Conservation (phyloP, 2,329 filamentous ascomycete genomes). For the Teratosphaeria pseudoeucalypti region DNA sequence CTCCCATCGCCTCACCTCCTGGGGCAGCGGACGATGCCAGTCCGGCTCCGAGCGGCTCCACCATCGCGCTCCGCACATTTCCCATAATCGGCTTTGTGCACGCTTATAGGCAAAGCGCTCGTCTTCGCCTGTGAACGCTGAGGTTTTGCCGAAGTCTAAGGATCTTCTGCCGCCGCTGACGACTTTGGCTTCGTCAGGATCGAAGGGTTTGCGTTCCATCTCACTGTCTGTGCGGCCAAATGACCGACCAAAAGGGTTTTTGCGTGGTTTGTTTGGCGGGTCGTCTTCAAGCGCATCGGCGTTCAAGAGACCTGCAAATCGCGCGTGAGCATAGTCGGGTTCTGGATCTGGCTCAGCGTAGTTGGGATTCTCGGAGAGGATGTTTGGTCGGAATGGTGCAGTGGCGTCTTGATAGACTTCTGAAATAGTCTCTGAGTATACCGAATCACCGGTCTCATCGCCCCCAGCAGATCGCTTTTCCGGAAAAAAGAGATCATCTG, state of each 20-base stretch:
- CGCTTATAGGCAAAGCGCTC: constrained; percentile 73
- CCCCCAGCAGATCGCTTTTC: constrained; percentile 5
- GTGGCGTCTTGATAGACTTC: constrained; percentile 72
- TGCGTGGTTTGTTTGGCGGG: constrained; percentile 32
- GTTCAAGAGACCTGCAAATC: constrained; percentile 28
- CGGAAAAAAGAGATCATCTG: constrained; percentile 70
- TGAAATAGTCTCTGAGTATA: constrained; percentile 55
- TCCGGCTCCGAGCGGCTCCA: constrained; percentile 49
- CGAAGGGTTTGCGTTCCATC: constrained; percentile 24
- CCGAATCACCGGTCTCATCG: constrained; percentile 35
- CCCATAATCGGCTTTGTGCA: constrained; percentile 68
- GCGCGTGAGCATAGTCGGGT: constrained; percentile 28
- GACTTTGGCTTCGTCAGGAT: constrained; percentile 22
- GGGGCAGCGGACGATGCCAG: constrained; percentile 61
- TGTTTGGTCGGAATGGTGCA: constrained; percentile 68
- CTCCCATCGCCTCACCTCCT: constrained; percentile 60
- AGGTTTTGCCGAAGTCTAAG: constrained; percentile 55
- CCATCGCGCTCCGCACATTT: constrained; percentile 66
- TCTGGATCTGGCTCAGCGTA: constrained; percentile 24
- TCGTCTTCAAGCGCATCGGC: constrained; percentile 41
- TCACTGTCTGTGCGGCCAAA: constrained; percentile 24
- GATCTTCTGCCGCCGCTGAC: constrained; percentile 12
- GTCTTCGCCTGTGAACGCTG: constrained; percentile 67
- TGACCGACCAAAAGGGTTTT: constrained; percentile 18
- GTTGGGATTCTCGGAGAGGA: constrained; percentile 49